Base-by-base conservation (phyloP, 441 rosid species). In the Erodium chrysanthum region DNA sequence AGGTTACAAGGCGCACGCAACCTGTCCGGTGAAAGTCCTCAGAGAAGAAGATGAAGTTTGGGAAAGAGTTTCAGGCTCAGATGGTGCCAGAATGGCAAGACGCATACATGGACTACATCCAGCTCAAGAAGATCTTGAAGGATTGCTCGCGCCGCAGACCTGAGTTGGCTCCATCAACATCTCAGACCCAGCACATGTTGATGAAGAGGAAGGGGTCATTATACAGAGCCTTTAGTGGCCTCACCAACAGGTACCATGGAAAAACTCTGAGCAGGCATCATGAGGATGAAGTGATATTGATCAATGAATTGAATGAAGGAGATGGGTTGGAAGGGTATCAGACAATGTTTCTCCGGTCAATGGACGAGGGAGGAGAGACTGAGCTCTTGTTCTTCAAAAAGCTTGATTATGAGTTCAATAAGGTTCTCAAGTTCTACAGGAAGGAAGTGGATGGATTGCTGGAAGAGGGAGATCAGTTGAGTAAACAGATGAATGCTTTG, bases 171-270 rank as follows among this genome's bases (percentile, higher is more conserved):
- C 11, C 56, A 21, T 44, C 27, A 20, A 22, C n/a, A 11, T 3
- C 35, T 29, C 33, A 29, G 33, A 29, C 33, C n/a, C 71, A 1
- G 46, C n/a, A 27, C 65, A 17, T 6, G 66, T 18, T 31, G 23
- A 1, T 23, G 1, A 21, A 42, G 63, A 78, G 94, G 68, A 82
- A 80, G 77, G 71, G 69, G 0, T 80, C 97, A 9, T 74, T 89
- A 1, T 89, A 91, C 66, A 84, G 94, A 67, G 88, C 94, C 20
- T 91, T 89, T 17, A 91, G 96, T 54, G 96, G 97, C 56, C 74
- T 89, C 2, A 83, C 90, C 0, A 79, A 67, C 70, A 18, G 77
- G 66, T 59, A 73, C 48, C 9, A 12, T 7, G 48, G 71, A n/a
- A 68, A 69, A 2, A 83, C 86, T 20, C 78, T 84, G 0, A 67